These are phyloP conservation scores for Iris pallida DNA, from an alignment of 116 monocot species.

Conservation along the genomic window DNA sequence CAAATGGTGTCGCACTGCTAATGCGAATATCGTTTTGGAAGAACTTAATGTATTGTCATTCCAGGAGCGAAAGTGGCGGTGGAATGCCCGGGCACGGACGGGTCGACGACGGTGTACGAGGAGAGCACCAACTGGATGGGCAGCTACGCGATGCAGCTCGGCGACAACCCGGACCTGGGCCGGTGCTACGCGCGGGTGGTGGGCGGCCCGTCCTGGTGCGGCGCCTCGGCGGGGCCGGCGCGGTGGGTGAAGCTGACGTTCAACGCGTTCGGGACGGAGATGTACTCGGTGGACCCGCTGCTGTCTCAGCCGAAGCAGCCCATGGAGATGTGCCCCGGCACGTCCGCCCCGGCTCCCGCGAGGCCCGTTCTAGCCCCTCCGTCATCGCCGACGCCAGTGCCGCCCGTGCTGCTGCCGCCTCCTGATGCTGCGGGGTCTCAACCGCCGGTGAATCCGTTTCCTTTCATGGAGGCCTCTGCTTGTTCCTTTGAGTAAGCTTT, in stretches of 20 bases:
- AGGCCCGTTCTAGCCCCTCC: not conserved
- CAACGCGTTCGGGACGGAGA: constrained; percentile 37
- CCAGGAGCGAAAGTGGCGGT: constrained; percentile 59
- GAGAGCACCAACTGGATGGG: constrained; percentile 62
- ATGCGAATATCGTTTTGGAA: no score
- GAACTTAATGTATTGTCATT: no score
- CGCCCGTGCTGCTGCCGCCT: not conserved
- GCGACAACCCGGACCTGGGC: constrained; percentile 55
- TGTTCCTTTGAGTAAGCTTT: constrained; percentile 49
- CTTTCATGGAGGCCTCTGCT: constrained; percentile 41
- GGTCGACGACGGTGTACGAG: constrained; percentile 15
- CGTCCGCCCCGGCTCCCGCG: not conserved
- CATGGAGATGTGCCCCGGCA: constrained; percentile 32
- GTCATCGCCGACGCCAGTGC: not conserved
- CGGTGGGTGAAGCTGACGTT: constrained; percentile 40
- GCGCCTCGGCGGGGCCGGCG: constrained; percentile 18
- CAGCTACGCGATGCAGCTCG: constrained; percentile 36
- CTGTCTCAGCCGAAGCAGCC: constrained; percentile 47
- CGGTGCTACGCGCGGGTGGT: constrained; percentile 48
- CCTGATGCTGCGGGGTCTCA: not conserved
- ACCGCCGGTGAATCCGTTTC: not conserved
- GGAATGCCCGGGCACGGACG: constrained; percentile 22
- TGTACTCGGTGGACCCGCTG: constrained; percentile 56
- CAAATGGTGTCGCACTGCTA: no score
- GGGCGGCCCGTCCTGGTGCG: constrained; percentile 35